phyloP scores from a whole-genome alignment of 805 yeast species.

The Hanseniaspora hatyaiensis region DNA sequence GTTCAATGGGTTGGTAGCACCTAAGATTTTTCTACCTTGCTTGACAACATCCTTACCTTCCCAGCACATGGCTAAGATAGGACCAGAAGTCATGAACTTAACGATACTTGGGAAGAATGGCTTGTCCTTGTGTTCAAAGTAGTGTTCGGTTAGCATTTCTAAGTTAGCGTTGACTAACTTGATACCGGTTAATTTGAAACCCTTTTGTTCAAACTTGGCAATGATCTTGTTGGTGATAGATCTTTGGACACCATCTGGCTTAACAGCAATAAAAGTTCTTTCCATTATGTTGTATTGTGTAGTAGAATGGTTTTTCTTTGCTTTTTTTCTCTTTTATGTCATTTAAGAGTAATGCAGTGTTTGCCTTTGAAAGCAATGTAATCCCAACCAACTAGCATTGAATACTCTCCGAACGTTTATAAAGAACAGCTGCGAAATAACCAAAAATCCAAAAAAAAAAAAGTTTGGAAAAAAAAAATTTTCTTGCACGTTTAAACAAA shows the following conservation, averaged over 20 bases:
- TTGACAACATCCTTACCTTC: constrained; percentile 99
- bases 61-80: constrained; percentile 98
- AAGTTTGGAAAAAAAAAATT: too few species aligned
- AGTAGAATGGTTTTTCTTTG: neutral
- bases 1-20: constrained; percentile 97
- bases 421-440: too few species aligned
- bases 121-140: constrained; percentile 87
- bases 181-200: constrained; percentile 92
- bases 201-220: constrained; percentile 91
- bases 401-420: too few species aligned
- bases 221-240: constrained; percentile 84
- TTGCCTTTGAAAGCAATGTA: too few species aligned
- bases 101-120: constrained; percentile 97
- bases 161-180: constrained; percentile 84
- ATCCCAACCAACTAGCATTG: too few species aligned
- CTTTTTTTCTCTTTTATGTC: neutral
- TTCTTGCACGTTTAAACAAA: too few species aligned
- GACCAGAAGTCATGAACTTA: constrained; percentile 96
- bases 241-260: constrained; percentile 99
- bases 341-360: too few species aligned
- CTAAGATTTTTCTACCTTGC: constrained; percentile 94
- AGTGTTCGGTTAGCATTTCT: constrained; percentile 79
- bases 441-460: too few species aligned
- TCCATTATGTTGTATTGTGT: constrained; percentile 34
- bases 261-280: constrained; percentile 85